A percentile compares a stretch with the other conserved stretches of the same genome.
phyloP scores from a whole-genome alignment of 1,139 yeast genomes.

The Citeromyces hawaiiensis region DNA sequence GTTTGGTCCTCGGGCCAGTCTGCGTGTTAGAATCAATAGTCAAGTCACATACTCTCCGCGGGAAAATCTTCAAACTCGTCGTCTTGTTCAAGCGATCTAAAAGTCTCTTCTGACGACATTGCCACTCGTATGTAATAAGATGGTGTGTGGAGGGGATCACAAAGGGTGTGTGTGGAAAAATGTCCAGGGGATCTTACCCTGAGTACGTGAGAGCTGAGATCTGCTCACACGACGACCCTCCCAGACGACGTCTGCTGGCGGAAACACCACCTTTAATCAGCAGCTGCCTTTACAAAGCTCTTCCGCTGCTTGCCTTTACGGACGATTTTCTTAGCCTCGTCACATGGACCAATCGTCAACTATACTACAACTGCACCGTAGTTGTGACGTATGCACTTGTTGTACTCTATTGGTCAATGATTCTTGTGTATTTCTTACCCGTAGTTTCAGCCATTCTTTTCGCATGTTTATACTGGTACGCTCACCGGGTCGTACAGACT shows the following conservation, averaged over 20 bases:
- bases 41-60: constrained; percentile 45
- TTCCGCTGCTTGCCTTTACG: constrained; percentile 29
- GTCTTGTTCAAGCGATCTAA: constrained; percentile 72
- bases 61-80: constrained; percentile 96
- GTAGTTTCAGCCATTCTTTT: constrained; percentile 20
- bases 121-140: background rate
- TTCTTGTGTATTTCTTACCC: constrained; percentile 26
- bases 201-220: constrained; percentile 1
- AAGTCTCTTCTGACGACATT: constrained; percentile 6
- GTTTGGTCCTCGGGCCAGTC: constrained; percentile 40
- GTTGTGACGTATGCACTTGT: constrained; percentile 25
- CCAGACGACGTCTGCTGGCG: constrained; percentile 7
- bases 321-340: constrained; percentile 30
- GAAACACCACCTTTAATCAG: constrained; percentile 32
- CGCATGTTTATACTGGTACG: constrained; percentile 31
- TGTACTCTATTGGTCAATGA: constrained; percentile 30
- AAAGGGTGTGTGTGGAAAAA: background rate
- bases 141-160: background rate
- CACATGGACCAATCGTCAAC: constrained; percentile 45
- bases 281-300: constrained; percentile 30
- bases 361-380: constrained; percentile 31
- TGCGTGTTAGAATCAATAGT: constrained; percentile 6
- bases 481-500: constrained; percentile 23
- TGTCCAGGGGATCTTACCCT: constrained; percentile 1
- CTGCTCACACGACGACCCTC: background rate